Conservation (phyloP, 129 eudicot species). For the Helianthus tuberosus region DNA sequence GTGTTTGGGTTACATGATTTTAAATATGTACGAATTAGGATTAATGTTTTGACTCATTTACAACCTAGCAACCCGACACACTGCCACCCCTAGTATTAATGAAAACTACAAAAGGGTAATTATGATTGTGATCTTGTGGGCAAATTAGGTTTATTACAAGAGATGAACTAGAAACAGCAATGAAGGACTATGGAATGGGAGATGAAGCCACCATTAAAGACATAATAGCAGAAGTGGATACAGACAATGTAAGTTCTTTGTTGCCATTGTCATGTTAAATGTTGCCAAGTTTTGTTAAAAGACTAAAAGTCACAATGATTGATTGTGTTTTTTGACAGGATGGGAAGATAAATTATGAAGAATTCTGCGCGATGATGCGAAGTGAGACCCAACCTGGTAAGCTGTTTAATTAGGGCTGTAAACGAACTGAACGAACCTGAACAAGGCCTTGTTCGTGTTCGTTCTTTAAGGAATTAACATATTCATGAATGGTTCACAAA, state of each 20-base stretch:
- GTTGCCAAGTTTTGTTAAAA: neutral
- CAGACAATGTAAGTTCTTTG: slow-evolving; percentile 65
- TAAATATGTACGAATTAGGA: no score
- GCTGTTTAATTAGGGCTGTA: slow-evolving; percentile 17
- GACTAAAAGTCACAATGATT: slow-evolving; percentile 9
- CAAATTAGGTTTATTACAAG: slow-evolving; percentile 66
- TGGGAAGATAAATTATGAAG: slow-evolving; percentile 79
- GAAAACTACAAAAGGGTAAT: neutral
- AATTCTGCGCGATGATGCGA: slow-evolving; percentile 77
- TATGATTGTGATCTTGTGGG: slow-evolving; percentile 2
- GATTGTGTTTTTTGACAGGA: slow-evolving; percentile 46
- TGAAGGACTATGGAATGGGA: slow-evolving; percentile 84
- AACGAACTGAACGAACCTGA: no score
- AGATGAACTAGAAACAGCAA: slow-evolving; percentile 89
- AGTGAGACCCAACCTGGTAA: slow-evolving; percentile 67
- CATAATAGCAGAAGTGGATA: slow-evolving; percentile 84
- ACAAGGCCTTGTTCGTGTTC: no score
- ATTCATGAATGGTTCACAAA: no score
- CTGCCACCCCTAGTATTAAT: neutral
- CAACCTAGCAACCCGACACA: neutral
- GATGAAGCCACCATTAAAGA: slow-evolving; percentile 81
- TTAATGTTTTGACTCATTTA: neutral
- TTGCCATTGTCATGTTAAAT: neutral
- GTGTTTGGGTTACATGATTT: neutral
- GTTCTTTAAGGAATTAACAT: no score